Percentiles rank a stretch among this genome's conserved stretches.
These are phyloP conservation scores for Linum usitatissimum DNA, from an alignment of 345 rosid species.

Conservation along the genomic window DNA sequence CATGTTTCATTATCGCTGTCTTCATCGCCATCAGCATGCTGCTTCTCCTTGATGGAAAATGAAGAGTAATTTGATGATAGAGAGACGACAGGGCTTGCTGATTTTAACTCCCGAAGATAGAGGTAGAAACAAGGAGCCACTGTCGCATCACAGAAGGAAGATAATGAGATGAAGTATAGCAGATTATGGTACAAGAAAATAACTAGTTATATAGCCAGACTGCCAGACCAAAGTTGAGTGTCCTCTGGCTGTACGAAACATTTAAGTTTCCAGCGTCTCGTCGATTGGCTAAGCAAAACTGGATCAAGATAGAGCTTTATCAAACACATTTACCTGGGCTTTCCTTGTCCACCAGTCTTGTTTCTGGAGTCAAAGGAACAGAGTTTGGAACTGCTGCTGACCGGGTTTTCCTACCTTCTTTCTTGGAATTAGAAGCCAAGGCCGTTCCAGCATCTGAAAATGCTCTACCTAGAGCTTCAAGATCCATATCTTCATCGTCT, in stretches of 20 bases:
- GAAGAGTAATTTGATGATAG: conserved; percentile 29
- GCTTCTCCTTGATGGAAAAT: conserved; percentile 40
- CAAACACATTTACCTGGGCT: conserved; percentile 25
- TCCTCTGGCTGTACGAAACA: background rate
- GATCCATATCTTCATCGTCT: conserved; percentile 52
- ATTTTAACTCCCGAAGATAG: conserved; percentile 41
- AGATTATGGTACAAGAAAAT: too few species aligned
- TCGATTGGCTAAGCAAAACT: background rate
- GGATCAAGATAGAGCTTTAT: background rate
- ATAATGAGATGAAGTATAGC: too few species aligned
- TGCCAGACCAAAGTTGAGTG: too few species aligned
- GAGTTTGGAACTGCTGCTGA: conserved; percentile 23
- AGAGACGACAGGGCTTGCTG: conserved; percentile 31
- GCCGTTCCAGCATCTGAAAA: conserved; percentile 40
- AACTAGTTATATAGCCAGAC: too few species aligned
- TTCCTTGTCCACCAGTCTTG: conserved; percentile 22
- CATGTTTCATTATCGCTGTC: conserved; percentile 43
- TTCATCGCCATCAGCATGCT: conserved; percentile 22
- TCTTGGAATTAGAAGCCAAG: conserved; percentile 39
- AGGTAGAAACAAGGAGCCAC: conserved; percentile 86
- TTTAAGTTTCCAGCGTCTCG: too few species aligned
- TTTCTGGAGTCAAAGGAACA: conserved; percentile 16
- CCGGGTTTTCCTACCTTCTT: conserved; percentile 15
- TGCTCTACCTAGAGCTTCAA: conserved; percentile 54
- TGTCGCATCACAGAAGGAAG: conserved; percentile 13